Base-by-base conservation (phyloP, 2,329 filamentous ascomycete species). In the Arachnomyces sp. region DNA sequence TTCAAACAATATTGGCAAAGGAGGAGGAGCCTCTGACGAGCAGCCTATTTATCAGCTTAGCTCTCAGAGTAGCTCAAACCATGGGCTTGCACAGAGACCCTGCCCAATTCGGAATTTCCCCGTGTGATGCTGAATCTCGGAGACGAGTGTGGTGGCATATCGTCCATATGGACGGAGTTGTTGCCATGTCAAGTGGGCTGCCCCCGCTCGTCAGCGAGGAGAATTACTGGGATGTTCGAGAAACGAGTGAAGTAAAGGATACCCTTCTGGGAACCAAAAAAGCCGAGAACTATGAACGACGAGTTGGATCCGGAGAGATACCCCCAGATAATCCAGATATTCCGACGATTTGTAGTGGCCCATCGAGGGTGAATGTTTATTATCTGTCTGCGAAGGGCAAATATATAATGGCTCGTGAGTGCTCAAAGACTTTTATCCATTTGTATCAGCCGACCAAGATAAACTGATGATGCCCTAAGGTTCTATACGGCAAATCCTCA, bases 61-160 rank as follows among this genome's bases (percentile, higher is more conserved):
- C 63, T 4, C 62, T 70, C 45, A 54, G 68, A 40, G 67, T 71
- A 4, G 68, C 68, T 0, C 68, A 71, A 45, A 68, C 64, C 7
- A 68, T 71, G 60, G 68, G 68, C 11, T 52, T 71, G 3, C 68
- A 71, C 51, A 63, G 68, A 13, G 70, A 73, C 40, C 68, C 68
- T 2, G 65, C 65, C 0, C 63, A 69, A 15, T 72, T 71, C 44
- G 65, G 65, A 4, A 64, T 72, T 35, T 53, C 59, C 8, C 53
- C 65, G 3, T 61, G 60, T 28, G 66, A 69, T 46, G 67, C 67
- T 3, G 67, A 71, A 46, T 59, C 64, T 31, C 57, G 68, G 17
- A 60, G 68, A 36, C 58, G 67, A 12, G 52, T 71, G 36, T 71
- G 68, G 68, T 71, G 67, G 66, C 67, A 70, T 44, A 67, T 71